These are phyloP conservation scores for Fusarium sororula DNA, from an alignment of 2,329 filamentous ascomycete genomes.

Conservation along the genomic window DNA sequence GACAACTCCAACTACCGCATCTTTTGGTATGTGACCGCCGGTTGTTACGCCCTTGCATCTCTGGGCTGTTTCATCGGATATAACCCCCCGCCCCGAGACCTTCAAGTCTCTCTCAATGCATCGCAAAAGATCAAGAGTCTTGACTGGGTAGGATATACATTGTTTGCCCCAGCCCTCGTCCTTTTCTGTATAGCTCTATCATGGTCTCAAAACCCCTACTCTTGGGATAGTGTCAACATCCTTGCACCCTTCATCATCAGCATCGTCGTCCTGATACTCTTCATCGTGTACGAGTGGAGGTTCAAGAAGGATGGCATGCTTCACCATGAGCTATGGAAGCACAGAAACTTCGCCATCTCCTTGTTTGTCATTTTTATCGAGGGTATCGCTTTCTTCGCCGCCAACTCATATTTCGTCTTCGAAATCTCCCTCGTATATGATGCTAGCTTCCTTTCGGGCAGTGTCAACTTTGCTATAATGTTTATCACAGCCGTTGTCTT, in stretches of 20 bases:
- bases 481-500: not conserved
- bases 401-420: not conserved
- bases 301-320: not conserved
- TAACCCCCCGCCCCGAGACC: not conserved
- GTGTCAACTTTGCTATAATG: not conserved
- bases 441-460: not conserved
- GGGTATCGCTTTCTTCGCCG: not conserved
- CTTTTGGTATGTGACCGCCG: not conserved
- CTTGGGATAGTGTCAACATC: not conserved
- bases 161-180: not conserved
- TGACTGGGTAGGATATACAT: not conserved
- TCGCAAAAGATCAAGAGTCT: not conserved
- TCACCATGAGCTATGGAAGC: not conserved
- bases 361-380: not conserved
- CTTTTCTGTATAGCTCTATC: not conserved
- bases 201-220: not conserved
- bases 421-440: not conserved
- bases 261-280: not conserved
- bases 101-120: not conserved
- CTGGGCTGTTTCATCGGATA: not conserved
- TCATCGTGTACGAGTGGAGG: not conserved
- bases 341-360: not conserved
- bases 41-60: not conserved
- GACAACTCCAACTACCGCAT: not conserved
- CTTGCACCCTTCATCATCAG: not conserved